These are phyloP conservation scores for Fusarium continuum DNA, from an alignment of 2,329 filamentous ascomycete species.

Conservation along the genomic window DNA sequence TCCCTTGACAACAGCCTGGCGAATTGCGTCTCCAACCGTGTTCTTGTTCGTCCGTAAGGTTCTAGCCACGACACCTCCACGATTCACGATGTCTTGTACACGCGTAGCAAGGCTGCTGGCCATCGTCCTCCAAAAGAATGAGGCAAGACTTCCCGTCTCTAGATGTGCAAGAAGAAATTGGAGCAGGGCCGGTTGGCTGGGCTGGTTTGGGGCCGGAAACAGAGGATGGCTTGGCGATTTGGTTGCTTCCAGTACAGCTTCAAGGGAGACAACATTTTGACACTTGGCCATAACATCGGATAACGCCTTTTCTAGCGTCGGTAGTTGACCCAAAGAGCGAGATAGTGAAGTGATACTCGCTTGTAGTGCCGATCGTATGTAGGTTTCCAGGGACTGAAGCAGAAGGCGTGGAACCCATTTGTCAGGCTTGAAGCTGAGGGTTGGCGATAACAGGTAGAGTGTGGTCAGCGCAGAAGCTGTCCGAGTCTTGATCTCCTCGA, in stretches of 20 bases:
- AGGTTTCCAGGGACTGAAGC: slow-evolving; percentile 79
- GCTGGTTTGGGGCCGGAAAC: slow-evolving; percentile 53
- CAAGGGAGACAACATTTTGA: slow-evolving; percentile 90
- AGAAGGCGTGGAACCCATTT: slow-evolving; percentile 75
- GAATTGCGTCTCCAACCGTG: slow-evolving; percentile 77
- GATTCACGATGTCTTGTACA: slow-evolving; percentile 84
- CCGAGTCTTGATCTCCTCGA: slow-evolving; percentile 78
- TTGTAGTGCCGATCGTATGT: slow-evolving; percentile 82
- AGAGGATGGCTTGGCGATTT: slow-evolving; percentile 76
- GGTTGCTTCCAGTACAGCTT: slow-evolving; percentile 75
- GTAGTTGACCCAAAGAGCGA: slow-evolving; percentile 80
- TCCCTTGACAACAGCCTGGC: slow-evolving; percentile 83
- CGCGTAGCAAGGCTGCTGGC: slow-evolving; percentile 78
- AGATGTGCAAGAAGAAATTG: slow-evolving; percentile 78
- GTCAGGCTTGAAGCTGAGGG: slow-evolving; percentile 60
- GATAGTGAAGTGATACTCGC: slow-evolving; percentile 79
- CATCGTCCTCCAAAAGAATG: slow-evolving; percentile 93
- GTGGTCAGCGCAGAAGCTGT: slow-evolving; percentile 78
- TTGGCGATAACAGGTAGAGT: slow-evolving; percentile 83
- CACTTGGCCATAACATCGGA: slow-evolving; percentile 84
- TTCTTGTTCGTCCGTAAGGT: slow-evolving; percentile 81
- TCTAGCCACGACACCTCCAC: slow-evolving; percentile 84
- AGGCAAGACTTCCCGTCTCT: slow-evolving; percentile 86
- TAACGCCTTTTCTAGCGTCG: slow-evolving; percentile 82
- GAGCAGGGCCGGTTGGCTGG: slow-evolving; percentile 64